phyloP scores from a whole-genome alignment of 2,329 filamentous ascomycete species.

The Torrubiella hemipterigena region DNA sequence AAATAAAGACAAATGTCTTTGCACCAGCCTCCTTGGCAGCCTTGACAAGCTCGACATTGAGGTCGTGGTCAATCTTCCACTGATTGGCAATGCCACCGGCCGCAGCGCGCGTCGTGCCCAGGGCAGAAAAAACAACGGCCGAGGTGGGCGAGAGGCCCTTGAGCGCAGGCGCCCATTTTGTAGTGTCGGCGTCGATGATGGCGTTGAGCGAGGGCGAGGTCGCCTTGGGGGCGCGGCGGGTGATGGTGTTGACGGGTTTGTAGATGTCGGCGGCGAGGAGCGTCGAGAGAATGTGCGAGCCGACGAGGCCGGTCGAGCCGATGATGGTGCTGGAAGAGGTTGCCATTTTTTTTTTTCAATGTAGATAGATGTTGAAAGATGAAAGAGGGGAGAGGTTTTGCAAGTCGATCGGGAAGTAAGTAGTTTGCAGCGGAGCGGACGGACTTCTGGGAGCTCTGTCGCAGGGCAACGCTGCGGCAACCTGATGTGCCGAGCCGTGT shows the following conservation, averaged over 20 bases:
- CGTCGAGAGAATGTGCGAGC: constrained; percentile 61
- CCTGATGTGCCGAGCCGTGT: too few relatives aligned
- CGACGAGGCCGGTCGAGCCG: constrained; percentile 57
- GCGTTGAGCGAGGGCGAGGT: constrained; percentile 46
- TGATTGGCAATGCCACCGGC: constrained; percentile 71
- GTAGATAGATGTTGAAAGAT: too few relatives aligned
- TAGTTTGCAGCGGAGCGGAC: too few relatives aligned
- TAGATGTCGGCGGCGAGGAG: constrained; percentile 43
- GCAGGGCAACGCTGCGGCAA: too few relatives aligned
- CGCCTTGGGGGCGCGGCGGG: constrained; percentile 50
- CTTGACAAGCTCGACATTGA: constrained; percentile 68
- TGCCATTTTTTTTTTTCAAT: not conserved
- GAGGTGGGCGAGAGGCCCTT: constrained; percentile 41
- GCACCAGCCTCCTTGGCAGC: constrained; percentile 62
- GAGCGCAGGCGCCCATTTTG: constrained; percentile 55
- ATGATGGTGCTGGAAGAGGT: constrained; percentile 25
- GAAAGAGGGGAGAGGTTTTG: too few relatives aligned
- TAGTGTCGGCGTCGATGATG: constrained; percentile 53
- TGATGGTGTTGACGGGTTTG: constrained; percentile 48
- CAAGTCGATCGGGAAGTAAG: too few relatives aligned
- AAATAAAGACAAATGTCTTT: constrained; percentile 68
- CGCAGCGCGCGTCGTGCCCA: constrained; percentile 66
- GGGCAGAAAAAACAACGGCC: constrained; percentile 58
- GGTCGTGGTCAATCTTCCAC: constrained; percentile 77
- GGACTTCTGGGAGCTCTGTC: too few relatives aligned